Evolutionary conservation across 345 rosid genomes (phyloP).

Genomic region (Salix exigua): DNA sequence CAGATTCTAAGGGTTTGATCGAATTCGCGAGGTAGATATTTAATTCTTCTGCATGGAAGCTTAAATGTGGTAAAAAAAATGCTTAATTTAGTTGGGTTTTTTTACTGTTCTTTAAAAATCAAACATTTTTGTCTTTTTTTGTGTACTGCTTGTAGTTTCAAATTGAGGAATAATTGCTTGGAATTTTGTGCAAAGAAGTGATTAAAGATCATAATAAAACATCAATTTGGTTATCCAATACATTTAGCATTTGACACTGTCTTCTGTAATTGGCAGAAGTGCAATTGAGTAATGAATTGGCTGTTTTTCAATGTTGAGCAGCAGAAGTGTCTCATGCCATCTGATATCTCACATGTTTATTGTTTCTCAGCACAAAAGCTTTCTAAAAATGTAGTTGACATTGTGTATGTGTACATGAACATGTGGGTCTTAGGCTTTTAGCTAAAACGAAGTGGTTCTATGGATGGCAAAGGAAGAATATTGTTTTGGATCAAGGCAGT

Average conservation of each 20-base stretch:
- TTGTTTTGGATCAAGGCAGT: background rate
- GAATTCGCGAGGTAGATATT: background rate
- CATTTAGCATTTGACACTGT: background rate
- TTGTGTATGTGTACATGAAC: too few species aligned
- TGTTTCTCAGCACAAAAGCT: background rate
- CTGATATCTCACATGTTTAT: background rate
- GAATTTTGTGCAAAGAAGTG: background rate
- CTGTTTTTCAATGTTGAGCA: background rate
- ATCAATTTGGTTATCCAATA: background rate
- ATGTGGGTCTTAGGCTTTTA: background rate
- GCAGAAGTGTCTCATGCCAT: background rate
- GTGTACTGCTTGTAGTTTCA: background rate
- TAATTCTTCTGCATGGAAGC: background rate
- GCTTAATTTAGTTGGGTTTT: background rate
- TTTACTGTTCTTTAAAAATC: background rate
- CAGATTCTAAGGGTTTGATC: constrained; percentile 93
- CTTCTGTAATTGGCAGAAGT: background rate
- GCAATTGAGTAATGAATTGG: background rate
- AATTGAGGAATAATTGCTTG: background rate
- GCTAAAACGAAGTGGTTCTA: background rate
- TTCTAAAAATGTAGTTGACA: too few species aligned
- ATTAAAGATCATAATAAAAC: background rate
- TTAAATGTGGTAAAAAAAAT: background rate
- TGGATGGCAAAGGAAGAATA: background rate
- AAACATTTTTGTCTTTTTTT: background rate